Base-by-base conservation (phyloP, 805 yeast genomes). In the Starmerella apicola region DNA sequence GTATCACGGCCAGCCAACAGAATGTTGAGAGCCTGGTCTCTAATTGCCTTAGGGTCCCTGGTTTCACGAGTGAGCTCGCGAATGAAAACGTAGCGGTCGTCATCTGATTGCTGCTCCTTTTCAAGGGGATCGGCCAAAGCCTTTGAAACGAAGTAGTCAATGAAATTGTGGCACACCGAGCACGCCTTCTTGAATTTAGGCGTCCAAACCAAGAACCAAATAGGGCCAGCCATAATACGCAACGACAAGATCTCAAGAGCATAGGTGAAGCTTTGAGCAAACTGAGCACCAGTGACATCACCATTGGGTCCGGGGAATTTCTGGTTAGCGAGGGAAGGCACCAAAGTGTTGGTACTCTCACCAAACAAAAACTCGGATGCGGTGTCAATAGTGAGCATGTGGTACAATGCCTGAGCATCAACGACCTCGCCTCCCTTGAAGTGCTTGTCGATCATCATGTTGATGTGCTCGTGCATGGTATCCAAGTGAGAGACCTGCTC, bases 1-100 rank as follows among this genome's bases (percentile, higher is more conserved):
- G 76, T 71, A 49, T 71, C 76, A 50, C 76, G 62, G 23, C 74
- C 75, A 15, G 76, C 76, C 18, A 70, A 53, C 41, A 71, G 59
- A 41, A 71, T 65, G 50, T 68, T 70, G 53, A 71, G 58, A 30
- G 68, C 59, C 55, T 71, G 75, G 51, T 68, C 72, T 37, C 74
- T 60, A 43, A 71, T 64, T 15, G 63, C 61, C 38, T 44, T 55
- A 17, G 71, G 69, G 48, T 71, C 67, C 41, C 65, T 60, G 13
- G 74, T 68, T 52, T 68, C 67, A 53, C 65, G 64, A 36, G 61
- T 68, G 44, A 71, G 61, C 49, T 69, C 74, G 36, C 62, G 60
- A 41, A 71, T 62, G 53, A 71, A 70, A 10, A 67, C 63, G 46
- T 67, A 70, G 18, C 66, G 60, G 25, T 59, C 68, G 30, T 58